phyloP scores from a whole-genome alignment of 208 protist genomes.

The Endotrypanum monterogeii region DNA sequence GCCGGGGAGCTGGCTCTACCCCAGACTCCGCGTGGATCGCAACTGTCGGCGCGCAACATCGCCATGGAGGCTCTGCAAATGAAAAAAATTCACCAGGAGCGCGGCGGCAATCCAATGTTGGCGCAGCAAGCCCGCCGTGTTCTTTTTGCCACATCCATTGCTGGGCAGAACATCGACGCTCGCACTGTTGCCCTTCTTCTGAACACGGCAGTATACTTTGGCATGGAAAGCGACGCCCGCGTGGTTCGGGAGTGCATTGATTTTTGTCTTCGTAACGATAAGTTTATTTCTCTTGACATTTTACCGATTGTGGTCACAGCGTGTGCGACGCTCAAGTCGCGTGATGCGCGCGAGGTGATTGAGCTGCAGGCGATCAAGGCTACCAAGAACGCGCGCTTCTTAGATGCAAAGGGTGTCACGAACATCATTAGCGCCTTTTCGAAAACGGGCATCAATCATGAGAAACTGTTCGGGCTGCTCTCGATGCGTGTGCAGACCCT shows the following conservation, averaged over 20 bases:
- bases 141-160: slow-evolving; percentile 88
- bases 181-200: slow-evolving; percentile 86
- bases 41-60: slow-evolving; percentile 86
- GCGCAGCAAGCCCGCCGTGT: slow-evolving; percentile 91
- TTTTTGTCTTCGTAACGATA: slow-evolving; percentile 90
- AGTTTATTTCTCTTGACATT: slow-evolving; percentile 86
- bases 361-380: slow-evolving; percentile 90
- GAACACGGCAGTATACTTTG: slow-evolving; percentile 93
- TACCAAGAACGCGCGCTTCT: slow-evolving; percentile 78
- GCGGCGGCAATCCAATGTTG: slow-evolving; percentile 88
- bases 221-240: slow-evolving; percentile 90
- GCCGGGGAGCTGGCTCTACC: slow-evolving; percentile 74
- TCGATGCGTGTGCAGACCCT: slow-evolving; percentile 88
- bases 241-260: slow-evolving; percentile 93
- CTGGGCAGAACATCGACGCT: slow-evolving; percentile 83
- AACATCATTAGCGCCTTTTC: slow-evolving; percentile 90
- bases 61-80: slow-evolving; percentile 90
- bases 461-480: slow-evolving; percentile 78
- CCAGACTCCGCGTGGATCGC: slow-evolving; percentile 67
- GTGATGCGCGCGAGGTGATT: slow-evolving; percentile 91
- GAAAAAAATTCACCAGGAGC: slow-evolving; percentile 92
- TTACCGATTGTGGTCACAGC: slow-evolving; percentile 88
- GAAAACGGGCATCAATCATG: slow-evolving; percentile 86
- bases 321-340: slow-evolving; percentile 90
- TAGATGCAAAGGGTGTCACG: slow-evolving; percentile 88